Base-by-base conservation (phyloP, 2,329 filamentous ascomycete species). In the Curvularia sp. region DNA sequence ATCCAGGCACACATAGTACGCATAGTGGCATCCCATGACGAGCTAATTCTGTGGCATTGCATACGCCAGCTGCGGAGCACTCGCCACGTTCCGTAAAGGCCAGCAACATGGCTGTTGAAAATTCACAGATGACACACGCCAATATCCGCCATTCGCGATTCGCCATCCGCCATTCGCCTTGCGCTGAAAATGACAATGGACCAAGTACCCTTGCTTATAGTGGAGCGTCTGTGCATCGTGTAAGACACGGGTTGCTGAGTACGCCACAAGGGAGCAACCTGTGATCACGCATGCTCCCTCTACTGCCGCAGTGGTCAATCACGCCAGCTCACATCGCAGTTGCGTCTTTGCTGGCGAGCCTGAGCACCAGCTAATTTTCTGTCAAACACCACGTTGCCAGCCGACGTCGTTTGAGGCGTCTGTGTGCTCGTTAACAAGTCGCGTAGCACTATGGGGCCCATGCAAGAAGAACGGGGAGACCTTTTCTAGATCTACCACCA, bases 121-220 rank as follows among this genome's bases (percentile, higher is more conserved):
- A 61, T 30, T 54, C 55, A 58, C 65, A 63, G 48, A 68, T 72
- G 68, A 68, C 69, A 71, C 64, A 67, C 67, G 55, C 55, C 63
- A 68, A 67, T 66, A 65, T 53, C 69, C 59, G 64, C 60, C 66
- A 68, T 72, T 46, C 28, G 43, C 18, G 65, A 68, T 72, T 46
- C 28, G 43, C 18, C n/a, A 43, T 57, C 69, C 60, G 65, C 60
- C 65, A 68, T 73, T 32, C 28, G 43, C 39, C 19, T 56, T 41
- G 59, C 61, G 63, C 53, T 60, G 51, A 55, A 59, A 49, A 74
- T 72, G 68, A 73, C 71, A 65, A 73, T 58, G 61, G 63, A 65
- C 55, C 61, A 57, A 48, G 53, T 59, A 67, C 57, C 70, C 70
- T 64, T 64, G 68, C 38, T 59, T 56, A 64, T 57, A 65, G 63